Evolutionary conservation across 768 basidiomycete genomes (phyloP), one percentile per base, ranked within the genome.

Genomic region (Tubosaeta sp.): DNA sequence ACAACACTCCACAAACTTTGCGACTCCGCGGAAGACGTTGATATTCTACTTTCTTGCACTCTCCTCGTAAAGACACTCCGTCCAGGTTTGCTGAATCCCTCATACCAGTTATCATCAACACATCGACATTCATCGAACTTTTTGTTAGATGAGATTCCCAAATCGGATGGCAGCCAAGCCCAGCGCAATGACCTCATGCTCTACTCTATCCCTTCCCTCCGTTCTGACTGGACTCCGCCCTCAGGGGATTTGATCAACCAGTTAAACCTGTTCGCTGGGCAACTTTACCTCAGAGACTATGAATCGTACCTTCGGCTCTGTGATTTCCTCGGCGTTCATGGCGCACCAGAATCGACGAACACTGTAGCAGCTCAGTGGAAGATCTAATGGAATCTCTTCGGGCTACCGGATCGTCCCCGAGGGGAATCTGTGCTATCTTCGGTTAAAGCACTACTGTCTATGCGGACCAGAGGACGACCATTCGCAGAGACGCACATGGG

Each of bases 401-500:
- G 27, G 27, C 1, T 27, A 27, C 27, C 27, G 6, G 27, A 4
- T 27, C 9, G 27, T 4, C 27, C 25, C 14, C 24, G 24, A 42
- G 14, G 41, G 24, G 24, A 42, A 4, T 22, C 66, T 35, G 72
- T 70, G 11, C 36, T 76, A 1, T 45, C 56, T 18, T 61, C 66
- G 21, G 46, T 65, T 22, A 44, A 45, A 43, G 46, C 30, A 8
- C 18, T 62, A 9, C 40, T 64, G 25, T 44, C 44, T n/a, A 49
- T 67, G 30, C 64, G 72, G 30, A 64, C 71, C 49, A 76, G 72
- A 50, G 73, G 73, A 8, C 60, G 68, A 56, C 56, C 61, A 11
- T 76, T 64, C 52, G 44, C 51, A 50, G 32, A 27, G 6, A 75
- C 73, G 4, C 73, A 75, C 47, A 54, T 74, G 53, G 74, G 75